Evolutionary conservation across 768 basidiomycete species (phyloP).

Genomic region (Tephrocybe rancida): DNA sequence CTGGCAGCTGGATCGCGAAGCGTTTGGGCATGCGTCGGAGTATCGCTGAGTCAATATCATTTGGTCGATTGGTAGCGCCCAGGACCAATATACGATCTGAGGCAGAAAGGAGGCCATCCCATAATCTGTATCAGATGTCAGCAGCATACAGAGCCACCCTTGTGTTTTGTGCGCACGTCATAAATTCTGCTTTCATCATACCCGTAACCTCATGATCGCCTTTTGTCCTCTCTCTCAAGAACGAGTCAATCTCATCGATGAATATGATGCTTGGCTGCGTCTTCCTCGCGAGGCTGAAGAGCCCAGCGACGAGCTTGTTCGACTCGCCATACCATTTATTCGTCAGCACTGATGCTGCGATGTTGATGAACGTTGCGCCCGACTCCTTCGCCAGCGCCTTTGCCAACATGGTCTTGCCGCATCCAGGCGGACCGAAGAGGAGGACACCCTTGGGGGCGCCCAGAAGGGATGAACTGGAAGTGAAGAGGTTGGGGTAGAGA

Average conservation of each 20-base stretch:
- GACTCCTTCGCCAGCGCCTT: slow-evolving; percentile 97
- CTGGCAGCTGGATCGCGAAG: slow-evolving; percentile 84
- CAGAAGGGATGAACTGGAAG: slow-evolving; percentile 77
- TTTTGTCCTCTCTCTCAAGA: slow-evolving; percentile 83
- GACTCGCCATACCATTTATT: slow-evolving; percentile 55
- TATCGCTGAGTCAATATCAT: slow-evolving; percentile 87
- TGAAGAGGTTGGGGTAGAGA: slow-evolving; percentile 87
- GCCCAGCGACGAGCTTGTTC: slow-evolving; percentile 93
- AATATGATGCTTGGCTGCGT: slow-evolving; percentile 96
- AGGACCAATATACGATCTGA: slow-evolving; percentile 86
- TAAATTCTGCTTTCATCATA: slow-evolving; percentile 98
- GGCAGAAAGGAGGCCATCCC: slow-evolving; percentile 91
- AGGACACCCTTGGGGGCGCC: slow-evolving; percentile 95
- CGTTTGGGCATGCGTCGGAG: slow-evolving; percentile 98
- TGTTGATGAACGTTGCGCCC: slow-evolving; percentile 90
- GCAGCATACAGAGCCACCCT: background rate
- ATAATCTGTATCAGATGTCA: slow-evolving; percentile 57
- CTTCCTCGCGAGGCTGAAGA: slow-evolving; percentile 94
- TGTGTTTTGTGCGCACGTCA: slow-evolving; percentile 62
- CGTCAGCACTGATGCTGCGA: slow-evolving; percentile 47
- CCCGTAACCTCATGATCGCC: slow-evolving; percentile 97
- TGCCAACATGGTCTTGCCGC: slow-evolving; percentile 99
- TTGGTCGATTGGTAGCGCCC: slow-evolving; percentile 94
- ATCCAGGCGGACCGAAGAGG: slow-evolving; percentile 95
- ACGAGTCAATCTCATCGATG: slow-evolving; percentile 98